Evolutionary conservation across 208 protist genomes (phyloP).

Genomic region (Crithidia mellificae): DNA sequence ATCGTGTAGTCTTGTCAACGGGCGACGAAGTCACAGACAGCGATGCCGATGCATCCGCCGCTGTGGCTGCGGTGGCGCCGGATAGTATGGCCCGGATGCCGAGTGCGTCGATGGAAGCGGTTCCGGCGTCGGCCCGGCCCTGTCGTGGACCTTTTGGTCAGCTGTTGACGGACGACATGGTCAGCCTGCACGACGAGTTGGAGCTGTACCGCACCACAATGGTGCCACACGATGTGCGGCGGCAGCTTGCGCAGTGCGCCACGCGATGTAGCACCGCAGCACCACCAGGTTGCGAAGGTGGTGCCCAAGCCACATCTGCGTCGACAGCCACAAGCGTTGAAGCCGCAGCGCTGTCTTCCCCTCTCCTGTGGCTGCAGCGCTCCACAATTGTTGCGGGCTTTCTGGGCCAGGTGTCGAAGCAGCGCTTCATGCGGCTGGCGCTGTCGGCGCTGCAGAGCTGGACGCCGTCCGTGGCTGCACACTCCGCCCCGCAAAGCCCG

Average conservation of each 20-base stretch:
- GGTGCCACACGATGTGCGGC: constrained; percentile 48
- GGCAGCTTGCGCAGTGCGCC: constrained; percentile 18
- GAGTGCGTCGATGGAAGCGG: constrained; percentile 45
- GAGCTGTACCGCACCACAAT: constrained; percentile 78
- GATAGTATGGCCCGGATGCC: constrained; percentile 17
- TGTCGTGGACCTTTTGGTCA: constrained; percentile 84
- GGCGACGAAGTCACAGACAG: no score
- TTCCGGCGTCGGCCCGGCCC: constrained; percentile 38
- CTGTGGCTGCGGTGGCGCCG: background rate
- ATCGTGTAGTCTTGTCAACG: no score
- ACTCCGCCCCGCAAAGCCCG: background rate
- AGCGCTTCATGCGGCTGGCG: constrained; percentile 55
- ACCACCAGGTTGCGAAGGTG: no score
- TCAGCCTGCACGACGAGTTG: constrained; percentile 61
- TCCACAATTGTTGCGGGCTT: constrained; percentile 50
- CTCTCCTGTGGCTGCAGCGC: constrained; percentile 29
- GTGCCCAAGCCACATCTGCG: no score
- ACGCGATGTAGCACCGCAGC: background rate
- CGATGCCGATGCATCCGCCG: no score
- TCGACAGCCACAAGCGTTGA: no score
- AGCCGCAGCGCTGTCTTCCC: no score
- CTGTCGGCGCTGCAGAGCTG: constrained; percentile 22
- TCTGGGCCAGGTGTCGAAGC: constrained; percentile 63
- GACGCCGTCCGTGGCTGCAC: constrained; percentile 1
- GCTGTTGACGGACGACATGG: constrained; percentile 52